These are phyloP conservation scores for Alternaria sp. DNA, from an alignment of 2,329 filamentous ascomycete species.

Conservation along the genomic window DNA sequence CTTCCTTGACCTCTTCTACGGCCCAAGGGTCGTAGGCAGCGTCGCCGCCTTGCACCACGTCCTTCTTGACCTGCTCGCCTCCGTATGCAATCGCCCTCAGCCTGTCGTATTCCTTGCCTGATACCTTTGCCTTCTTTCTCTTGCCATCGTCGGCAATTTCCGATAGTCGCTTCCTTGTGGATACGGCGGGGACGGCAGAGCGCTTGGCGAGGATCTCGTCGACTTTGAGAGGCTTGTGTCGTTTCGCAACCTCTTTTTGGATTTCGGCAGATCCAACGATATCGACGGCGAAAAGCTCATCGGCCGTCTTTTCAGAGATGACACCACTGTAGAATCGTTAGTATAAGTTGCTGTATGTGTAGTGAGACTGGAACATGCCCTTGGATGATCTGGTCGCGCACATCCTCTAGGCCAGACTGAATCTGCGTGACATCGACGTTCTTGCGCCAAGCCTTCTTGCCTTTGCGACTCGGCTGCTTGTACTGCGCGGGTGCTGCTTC, in stretches of 20 bases:
- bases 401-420: conserved; percentile 78
- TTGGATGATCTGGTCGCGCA: conserved; percentile 89
- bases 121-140: conserved; percentile 83
- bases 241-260: conserved; percentile 69
- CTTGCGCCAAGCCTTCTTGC: conserved; percentile 98
- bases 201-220: conserved; percentile 91
- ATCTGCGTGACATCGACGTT: conserved; percentile 94
- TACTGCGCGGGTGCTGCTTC: conserved; percentile 75
- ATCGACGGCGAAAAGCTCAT: conserved; percentile 87
- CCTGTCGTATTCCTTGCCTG: conserved; percentile 81
- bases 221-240: conserved; percentile 80
- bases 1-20: conserved; percentile 58
- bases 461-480: conserved; percentile 91
- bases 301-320: conserved; percentile 80
- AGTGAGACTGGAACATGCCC: conserved; percentile 65
- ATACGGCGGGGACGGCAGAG: conserved; percentile 81
- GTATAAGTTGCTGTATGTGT: neutral
- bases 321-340: conserved; percentile 70
- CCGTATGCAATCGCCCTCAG: conserved; percentile 79
- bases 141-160: conserved; percentile 73
- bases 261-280: conserved; percentile 73
- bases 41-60: conserved; percentile 64
- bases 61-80: conserved; percentile 64
- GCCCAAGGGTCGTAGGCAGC: conserved; percentile 82
- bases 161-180: conserved; percentile 77